These are phyloP conservation scores for Penicillium taxi DNA, from an alignment of 495 filamentous ascomycete genomes.

Conservation along the genomic window DNA sequence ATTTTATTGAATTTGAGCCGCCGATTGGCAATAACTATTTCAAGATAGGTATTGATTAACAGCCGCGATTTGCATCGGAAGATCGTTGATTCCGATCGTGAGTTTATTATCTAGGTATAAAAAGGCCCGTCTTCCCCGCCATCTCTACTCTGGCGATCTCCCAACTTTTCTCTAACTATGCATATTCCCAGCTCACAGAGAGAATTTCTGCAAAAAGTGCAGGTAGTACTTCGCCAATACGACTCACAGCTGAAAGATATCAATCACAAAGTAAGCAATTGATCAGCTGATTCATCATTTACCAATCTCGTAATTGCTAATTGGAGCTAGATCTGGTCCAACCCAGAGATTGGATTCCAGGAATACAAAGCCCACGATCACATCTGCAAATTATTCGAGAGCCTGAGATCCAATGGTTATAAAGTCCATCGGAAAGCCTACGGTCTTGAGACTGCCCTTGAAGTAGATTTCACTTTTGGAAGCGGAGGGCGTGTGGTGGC, in stretches of 20 bases:
- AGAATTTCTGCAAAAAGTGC: slow-evolving; percentile 23
- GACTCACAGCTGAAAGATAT: slow-evolving; percentile 34
- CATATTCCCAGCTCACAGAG: slow-evolving; percentile 18
- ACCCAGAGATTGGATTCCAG: slow-evolving; percentile 48
- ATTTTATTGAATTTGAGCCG: no score
- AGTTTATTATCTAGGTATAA: no score
- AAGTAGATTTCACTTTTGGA: slow-evolving; percentile 44
- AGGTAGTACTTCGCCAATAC: slow-evolving; percentile 21
- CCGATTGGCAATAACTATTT: no score
- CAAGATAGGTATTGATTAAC: no score
- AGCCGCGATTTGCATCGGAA: no score
- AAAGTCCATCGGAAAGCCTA: slow-evolving; percentile 39
- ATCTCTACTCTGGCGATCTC: no score
- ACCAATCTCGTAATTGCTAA: neutral
- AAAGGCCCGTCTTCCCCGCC: no score
- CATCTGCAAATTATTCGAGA: slow-evolving; percentile 40
- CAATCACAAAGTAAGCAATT: slow-evolving; percentile 35
- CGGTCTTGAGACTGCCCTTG: slow-evolving; percentile 48
- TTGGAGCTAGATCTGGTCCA: slow-evolving; percentile 32
- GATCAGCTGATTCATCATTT: neutral
- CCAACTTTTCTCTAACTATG: no score
- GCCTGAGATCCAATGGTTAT: slow-evolving; percentile 21
- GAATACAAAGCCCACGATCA: slow-evolving; percentile 46
- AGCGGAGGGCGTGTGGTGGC: slow-evolving; percentile 40
- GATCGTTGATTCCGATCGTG: no score